phyloP scores from a whole-genome alignment of 108 stramenopile species.

The Skeletonema costatum region DNA sequence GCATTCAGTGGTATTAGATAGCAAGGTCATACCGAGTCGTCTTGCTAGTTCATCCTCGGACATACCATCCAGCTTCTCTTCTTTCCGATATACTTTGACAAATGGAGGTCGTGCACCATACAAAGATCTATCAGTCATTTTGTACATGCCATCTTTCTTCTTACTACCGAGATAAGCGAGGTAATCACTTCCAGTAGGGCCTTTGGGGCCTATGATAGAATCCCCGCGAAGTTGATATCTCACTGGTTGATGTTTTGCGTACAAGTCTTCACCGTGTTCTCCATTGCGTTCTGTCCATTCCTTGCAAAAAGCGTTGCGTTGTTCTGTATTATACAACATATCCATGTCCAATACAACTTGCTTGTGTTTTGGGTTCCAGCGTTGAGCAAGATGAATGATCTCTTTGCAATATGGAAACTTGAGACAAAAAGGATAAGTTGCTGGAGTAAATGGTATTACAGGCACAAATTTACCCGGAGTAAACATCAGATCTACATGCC shows the following conservation, averaged over 20 bases:
- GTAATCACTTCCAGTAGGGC: slow-evolving; percentile 50
- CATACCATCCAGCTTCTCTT: slow-evolving; percentile 66
- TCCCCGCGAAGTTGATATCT: slow-evolving; percentile 27
- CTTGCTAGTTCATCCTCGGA: slow-evolving; percentile 44
- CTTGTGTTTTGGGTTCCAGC: slow-evolving; percentile 55
- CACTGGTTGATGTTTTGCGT: slow-evolving; percentile 46
- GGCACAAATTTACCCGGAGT: slow-evolving; percentile 56
- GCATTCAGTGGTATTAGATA: slow-evolving; percentile 54
- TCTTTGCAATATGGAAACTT: slow-evolving; percentile 62
- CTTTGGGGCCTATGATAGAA: slow-evolving; percentile 37
- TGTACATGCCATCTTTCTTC: slow-evolving; percentile 60
- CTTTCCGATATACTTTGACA: slow-evolving; percentile 60
- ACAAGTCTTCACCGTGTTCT: slow-evolving; percentile 56
- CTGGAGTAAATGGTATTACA: slow-evolving; percentile 58
- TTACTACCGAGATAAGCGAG: slow-evolving; percentile 43
- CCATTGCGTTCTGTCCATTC: slow-evolving; percentile 60
- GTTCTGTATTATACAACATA: slow-evolving; percentile 55
- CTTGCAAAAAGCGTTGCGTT: slow-evolving; percentile 53
- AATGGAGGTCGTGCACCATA: slow-evolving; percentile 59
- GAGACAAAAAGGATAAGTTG: slow-evolving; percentile 61
- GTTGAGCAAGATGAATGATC: slow-evolving; percentile 54
- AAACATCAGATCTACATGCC: slow-evolving; percentile 69
- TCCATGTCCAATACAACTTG: slow-evolving; percentile 58
- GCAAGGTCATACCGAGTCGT: slow-evolving; percentile 33
- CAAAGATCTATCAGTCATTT: slow-evolving; percentile 62